phyloP scores from a whole-genome alignment of 306 rosid genomes.

The Dicorynia guianensis region DNA sequence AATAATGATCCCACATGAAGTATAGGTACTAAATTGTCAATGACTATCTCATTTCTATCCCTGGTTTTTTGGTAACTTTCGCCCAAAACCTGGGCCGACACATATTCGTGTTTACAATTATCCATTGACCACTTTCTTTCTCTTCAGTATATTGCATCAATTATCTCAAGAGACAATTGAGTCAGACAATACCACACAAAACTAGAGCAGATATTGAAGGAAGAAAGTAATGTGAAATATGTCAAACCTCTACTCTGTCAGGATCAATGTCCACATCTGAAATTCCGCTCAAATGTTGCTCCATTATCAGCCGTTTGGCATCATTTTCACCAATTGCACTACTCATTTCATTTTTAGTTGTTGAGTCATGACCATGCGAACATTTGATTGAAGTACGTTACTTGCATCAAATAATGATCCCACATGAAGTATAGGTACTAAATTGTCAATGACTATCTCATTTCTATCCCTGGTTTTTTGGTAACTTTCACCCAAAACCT shows the following conservation, averaged over 20 bases:
- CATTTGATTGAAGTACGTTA: constrained; percentile 11
- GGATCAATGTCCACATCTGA: constrained; percentile 76
- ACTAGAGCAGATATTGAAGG: constrained; percentile 3
- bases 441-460: constrained; percentile 21
- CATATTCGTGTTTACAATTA: background rate
- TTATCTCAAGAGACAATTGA: constrained; percentile 16
- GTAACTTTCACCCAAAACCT: constrained; percentile 23
- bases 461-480: constrained; percentile 6
- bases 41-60: constrained; percentile 13
- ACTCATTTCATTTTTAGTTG: constrained; percentile 51
- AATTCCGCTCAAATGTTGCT: constrained; percentile 69
- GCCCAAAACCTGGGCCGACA: constrained; percentile 12
- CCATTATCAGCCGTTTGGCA: constrained; percentile 65
- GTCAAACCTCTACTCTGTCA: constrained; percentile 90
- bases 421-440: background rate
- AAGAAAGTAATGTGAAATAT: constrained; percentile 13
- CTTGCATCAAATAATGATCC: background rate
- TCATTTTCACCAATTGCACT: constrained; percentile 64
- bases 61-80: constrained; percentile 3
- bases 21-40: constrained; percentile 20
- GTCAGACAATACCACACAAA: constrained; percentile 1
- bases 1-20: background rate
- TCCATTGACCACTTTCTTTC: constrained; percentile 8
- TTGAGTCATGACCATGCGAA: constrained; percentile 24
- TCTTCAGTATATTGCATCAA: constrained; percentile 8